Evolutionary conservation across 1,139 yeast genomes (phyloP).

Genomic region (Debaryomycetaceae sp.): DNA sequence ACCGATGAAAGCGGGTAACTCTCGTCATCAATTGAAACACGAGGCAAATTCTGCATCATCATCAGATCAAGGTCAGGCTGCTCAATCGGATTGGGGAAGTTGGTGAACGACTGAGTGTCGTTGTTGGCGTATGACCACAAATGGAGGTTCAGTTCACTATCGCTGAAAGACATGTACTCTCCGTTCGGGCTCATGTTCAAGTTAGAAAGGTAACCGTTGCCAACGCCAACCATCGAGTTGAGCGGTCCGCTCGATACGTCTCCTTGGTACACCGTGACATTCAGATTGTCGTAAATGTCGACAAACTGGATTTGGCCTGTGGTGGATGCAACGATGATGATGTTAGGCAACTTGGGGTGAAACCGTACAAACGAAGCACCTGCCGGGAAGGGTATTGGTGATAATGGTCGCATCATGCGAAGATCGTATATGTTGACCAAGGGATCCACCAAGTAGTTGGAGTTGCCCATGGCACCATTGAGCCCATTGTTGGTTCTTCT

Average conservation of each 20-base stretch:
- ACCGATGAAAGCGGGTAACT: conserved; percentile 60
- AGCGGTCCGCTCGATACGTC: conserved; percentile 22
- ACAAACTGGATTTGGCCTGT: conserved; percentile 82
- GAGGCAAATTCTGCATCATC: conserved; percentile 1
- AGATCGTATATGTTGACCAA: conserved; percentile 80
- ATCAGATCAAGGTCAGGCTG: conserved; percentile 35
- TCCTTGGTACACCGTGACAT: conserved; percentile 57
- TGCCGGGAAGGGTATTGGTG: conserved; percentile 85
- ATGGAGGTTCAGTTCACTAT: conserved; percentile 59
- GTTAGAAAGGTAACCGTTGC: conserved; percentile 36
- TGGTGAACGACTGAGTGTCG: conserved; percentile 36
- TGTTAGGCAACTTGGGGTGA: conserved; percentile 84
- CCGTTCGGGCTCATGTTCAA: conserved; percentile 77
- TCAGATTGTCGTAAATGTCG: conserved; percentile 75
- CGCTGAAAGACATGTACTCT: conserved; percentile 69
- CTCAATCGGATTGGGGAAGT: conserved; percentile 46
- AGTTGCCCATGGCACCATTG: conserved; percentile 1
- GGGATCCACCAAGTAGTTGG: conserved; percentile 56
- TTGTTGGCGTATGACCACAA: conserved; percentile 63
- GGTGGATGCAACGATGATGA: conserved; percentile 68
- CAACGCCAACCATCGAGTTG: background rate
- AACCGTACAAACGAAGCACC: conserved; percentile 84
- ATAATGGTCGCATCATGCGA: conserved; percentile 63
- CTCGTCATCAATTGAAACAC: conserved; percentile 29
- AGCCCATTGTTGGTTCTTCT: conserved; percentile 14